Conservation (phyloP, 2,329 filamentous ascomycete genomes). For the Aspergillus sp. region DNA sequence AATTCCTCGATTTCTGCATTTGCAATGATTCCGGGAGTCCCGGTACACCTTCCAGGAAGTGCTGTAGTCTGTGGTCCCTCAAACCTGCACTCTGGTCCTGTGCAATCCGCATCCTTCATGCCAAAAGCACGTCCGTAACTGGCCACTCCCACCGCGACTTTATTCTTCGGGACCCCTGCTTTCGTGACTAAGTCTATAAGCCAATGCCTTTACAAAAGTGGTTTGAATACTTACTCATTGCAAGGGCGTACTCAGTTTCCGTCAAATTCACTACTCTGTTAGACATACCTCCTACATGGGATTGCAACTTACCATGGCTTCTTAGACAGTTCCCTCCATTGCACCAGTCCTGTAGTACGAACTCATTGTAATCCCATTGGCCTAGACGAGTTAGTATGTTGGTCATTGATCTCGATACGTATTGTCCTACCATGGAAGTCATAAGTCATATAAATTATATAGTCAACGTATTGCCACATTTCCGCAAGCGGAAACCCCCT, state of each 20-base stretch:
- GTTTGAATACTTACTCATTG: slow-evolving; percentile 2
- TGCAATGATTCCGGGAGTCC: background rate
- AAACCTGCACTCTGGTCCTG: slow-evolving; percentile 6
- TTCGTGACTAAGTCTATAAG: slow-evolving; percentile 7
- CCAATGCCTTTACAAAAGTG: background rate
- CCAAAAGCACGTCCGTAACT: slow-evolving; percentile 11
- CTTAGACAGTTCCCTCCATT: slow-evolving; percentile 35
- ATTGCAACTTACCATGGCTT: slow-evolving; percentile 25
- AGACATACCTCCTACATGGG: background rate
- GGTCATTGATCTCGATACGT: background rate
- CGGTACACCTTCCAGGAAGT: slow-evolving; percentile 1
- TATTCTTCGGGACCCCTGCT: slow-evolving; percentile 8
- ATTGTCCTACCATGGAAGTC: slow-evolving; percentile 27
- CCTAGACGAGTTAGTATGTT: background rate
- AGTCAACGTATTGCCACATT: slow-evolving; percentile 29
- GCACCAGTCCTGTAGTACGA: slow-evolving; percentile 22
- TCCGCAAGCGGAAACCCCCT: slow-evolving; percentile 28
- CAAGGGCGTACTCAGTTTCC: slow-evolving; percentile 7
- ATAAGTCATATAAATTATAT: slow-evolving; percentile 43
- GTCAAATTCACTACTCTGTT: slow-evolving; percentile 9
- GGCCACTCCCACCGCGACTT: slow-evolving; percentile 2
- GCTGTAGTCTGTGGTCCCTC: slow-evolving; percentile 3
- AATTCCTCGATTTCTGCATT: slow-evolving; percentile 9
- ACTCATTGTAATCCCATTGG: slow-evolving; percentile 16
- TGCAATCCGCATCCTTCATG: slow-evolving; percentile 7